These are phyloP conservation scores for Penicillium sp. DNA, from an alignment of 2,329 filamentous ascomycete species.

Conservation along the genomic window DNA sequence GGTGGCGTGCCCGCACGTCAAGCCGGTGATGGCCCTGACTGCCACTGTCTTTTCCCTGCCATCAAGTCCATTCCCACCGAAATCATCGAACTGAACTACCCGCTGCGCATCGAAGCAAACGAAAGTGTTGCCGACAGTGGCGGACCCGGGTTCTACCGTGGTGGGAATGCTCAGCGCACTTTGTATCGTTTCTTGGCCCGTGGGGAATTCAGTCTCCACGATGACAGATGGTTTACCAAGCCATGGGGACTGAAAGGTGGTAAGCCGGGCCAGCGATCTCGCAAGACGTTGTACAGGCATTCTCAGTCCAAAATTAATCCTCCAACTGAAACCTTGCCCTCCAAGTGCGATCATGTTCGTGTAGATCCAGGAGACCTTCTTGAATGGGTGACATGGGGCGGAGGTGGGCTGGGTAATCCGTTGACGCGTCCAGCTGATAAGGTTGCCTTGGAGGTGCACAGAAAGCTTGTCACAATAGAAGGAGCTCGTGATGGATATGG, in stretches of 20 bases:
- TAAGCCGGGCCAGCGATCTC: constrained; percentile 45
- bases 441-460: constrained; percentile 49
- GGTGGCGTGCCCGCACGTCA: constrained; percentile 51
- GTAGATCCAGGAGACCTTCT: constrained; percentile 50
- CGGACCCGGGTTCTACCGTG: constrained; percentile 49
- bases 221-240: constrained; percentile 52
- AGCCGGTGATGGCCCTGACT: constrained; percentile 51
- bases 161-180: constrained; percentile 52
- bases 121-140: constrained; percentile 51
- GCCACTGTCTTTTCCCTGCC: constrained; percentile 52
- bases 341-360: constrained; percentile 50
- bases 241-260: constrained; percentile 52
- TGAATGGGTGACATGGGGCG: constrained; percentile 54
- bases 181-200: constrained; percentile 48
- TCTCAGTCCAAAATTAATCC: constrained; percentile 34
- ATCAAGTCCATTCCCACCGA: constrained; percentile 54
- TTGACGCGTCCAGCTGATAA: constrained; percentile 45
- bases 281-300: constrained; percentile 40
- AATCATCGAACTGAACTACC: constrained; percentile 49
- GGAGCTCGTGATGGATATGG: constrained; percentile 49
- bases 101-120: constrained; percentile 50
- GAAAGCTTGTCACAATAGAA: constrained; percentile 45
- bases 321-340: constrained; percentile 30
- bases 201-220: constrained; percentile 50
- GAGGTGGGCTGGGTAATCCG: constrained; percentile 49